Conservation (phyloP, 1,139 yeast species). For the Debaryomyces robertsiae region DNA sequence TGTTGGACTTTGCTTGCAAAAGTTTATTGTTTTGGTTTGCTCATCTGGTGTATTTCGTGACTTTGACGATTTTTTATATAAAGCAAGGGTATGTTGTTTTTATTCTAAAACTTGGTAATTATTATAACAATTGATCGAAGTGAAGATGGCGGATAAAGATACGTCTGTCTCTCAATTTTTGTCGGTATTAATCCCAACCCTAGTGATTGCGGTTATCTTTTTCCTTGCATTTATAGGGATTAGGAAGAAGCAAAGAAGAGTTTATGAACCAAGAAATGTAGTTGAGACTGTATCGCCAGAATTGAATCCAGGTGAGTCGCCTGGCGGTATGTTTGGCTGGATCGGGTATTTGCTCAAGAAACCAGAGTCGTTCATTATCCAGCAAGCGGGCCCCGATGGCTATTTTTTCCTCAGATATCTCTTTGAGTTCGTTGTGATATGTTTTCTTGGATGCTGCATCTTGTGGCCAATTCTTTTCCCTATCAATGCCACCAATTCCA, state of each 20-base stretch:
- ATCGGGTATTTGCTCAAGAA: slow-evolving; percentile 49
- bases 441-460: slow-evolving; percentile 63
- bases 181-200: slow-evolving; percentile 41
- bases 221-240: slow-evolving; percentile 59
- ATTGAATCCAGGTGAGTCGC: slow-evolving; percentile 55
- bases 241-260: slow-evolving; percentile 65
- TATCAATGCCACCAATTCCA: slow-evolving; percentile 82
- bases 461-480: slow-evolving; percentile 83
- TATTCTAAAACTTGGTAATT: not conserved
- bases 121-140: not conserved
- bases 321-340: slow-evolving; percentile 62
- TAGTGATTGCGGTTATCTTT: slow-evolving; percentile 57
- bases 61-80: slow-evolving; percentile 5
- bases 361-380: slow-evolving; percentile 69
- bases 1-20: not conserved
- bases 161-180: slow-evolving; percentile 43
- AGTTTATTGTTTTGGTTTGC: slow-evolving; percentile 5
- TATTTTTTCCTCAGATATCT: slow-evolving; percentile 82
- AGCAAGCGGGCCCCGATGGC: slow-evolving; percentile 86
- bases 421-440: slow-evolving; percentile 59
- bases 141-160: not conserved
- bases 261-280: slow-evolving; percentile 79
- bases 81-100: slow-evolving; percentile 2
- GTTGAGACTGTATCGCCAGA: slow-evolving; percentile 45
- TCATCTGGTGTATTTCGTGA: slow-evolving; percentile 5